Percentiles rank a stretch among this genome's conserved stretches.
phyloP scores from a whole-genome alignment of 2,329 filamentous ascomycete genomes.

The Macrophomina phaseolina region DNA sequence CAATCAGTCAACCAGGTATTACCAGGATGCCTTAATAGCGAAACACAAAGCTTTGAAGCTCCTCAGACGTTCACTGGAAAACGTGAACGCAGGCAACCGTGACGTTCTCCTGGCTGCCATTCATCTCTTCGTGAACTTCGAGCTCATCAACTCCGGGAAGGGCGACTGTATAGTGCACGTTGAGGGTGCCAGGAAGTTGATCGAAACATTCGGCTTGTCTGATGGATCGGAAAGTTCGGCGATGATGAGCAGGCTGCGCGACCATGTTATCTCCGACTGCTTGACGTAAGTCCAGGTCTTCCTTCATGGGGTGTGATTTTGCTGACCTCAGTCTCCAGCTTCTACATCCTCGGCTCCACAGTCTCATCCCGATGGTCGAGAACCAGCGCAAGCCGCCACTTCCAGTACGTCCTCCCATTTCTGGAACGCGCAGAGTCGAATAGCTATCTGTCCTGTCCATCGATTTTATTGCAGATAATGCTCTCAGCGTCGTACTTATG shows the following conservation, averaged over 20 bases:
- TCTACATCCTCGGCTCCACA: constrained; percentile 18
- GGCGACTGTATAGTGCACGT: constrained; percentile 60
- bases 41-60: constrained; percentile 56
- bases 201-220: constrained; percentile 44
- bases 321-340: not conserved
- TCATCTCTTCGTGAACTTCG: constrained; percentile 56
- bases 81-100: constrained; percentile 39
- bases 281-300: not conserved
- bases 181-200: constrained; percentile 56
- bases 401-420: constrained; percentile 32
- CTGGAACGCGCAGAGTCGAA: constrained; percentile 48
- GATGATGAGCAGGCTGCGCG: constrained; percentile 7
- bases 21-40: constrained; percentile 48
- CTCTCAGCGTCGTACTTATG: constrained; percentile 43
- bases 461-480: constrained; percentile 44
- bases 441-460: constrained; percentile 47
- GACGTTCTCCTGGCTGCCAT: constrained; percentile 55
- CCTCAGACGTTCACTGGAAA: constrained; percentile 42
- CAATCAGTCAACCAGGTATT: constrained; percentile 30
- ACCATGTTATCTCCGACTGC: constrained; percentile 12
- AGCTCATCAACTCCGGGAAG: constrained; percentile 57
- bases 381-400: constrained; percentile 9
- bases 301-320: not conserved
- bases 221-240: constrained; percentile 20
- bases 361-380: constrained; percentile 32